These are phyloP conservation scores for Didymella sp. DNA, from an alignment of 2,329 filamentous ascomycete species.

Conservation along the genomic window DNA sequence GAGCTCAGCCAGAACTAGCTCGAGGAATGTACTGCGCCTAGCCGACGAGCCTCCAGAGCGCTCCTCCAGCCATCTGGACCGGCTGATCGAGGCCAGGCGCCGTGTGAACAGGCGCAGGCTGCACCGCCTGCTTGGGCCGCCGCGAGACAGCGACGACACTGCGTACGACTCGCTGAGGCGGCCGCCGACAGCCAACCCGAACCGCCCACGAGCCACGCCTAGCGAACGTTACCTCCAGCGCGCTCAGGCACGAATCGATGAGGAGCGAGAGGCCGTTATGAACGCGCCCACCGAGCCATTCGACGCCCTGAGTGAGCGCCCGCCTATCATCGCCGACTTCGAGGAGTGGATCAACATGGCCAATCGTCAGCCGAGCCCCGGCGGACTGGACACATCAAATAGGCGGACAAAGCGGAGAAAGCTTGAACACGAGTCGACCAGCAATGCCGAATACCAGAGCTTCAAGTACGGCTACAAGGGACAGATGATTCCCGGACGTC, in stretches of 20 bases:
- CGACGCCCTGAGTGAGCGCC: slow-evolving; percentile 36
- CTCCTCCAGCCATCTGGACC: slow-evolving; percentile 17
- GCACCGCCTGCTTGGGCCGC: slow-evolving; percentile 31
- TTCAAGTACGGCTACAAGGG: slow-evolving; percentile 87
- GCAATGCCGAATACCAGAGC: slow-evolving; percentile 35
- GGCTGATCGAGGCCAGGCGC: slow-evolving; percentile 17
- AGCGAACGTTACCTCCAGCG: slow-evolving; percentile 48
- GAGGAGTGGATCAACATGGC: slow-evolving; percentile 8
- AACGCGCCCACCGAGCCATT: slow-evolving; percentile 31
- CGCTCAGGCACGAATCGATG: slow-evolving; percentile 40
- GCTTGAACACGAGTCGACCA: slow-evolving; percentile 46
- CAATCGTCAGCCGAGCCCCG: slow-evolving; percentile 6
- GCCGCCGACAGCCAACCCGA: slow-evolving; percentile 32
- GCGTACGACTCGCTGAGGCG: slow-evolving; percentile 20
- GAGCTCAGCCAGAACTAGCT: slow-evolving; percentile 11
- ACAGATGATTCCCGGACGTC: slow-evolving; percentile 80
- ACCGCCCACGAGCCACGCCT: slow-evolving; percentile 43
- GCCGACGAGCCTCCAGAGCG: slow-evolving; percentile 21
- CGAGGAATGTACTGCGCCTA: slow-evolving; percentile 19
- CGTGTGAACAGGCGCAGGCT: slow-evolving; percentile 25
- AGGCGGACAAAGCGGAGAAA: slow-evolving; percentile 49
- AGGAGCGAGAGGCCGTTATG: slow-evolving; percentile 34
- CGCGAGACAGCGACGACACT: slow-evolving; percentile 29
- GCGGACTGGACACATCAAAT: slow-evolving; percentile 24
- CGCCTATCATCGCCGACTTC: background rate